phyloP scores from a whole-genome alignment of 2,329 filamentous ascomycete genomes.

The Clonostachys rosea region DNA sequence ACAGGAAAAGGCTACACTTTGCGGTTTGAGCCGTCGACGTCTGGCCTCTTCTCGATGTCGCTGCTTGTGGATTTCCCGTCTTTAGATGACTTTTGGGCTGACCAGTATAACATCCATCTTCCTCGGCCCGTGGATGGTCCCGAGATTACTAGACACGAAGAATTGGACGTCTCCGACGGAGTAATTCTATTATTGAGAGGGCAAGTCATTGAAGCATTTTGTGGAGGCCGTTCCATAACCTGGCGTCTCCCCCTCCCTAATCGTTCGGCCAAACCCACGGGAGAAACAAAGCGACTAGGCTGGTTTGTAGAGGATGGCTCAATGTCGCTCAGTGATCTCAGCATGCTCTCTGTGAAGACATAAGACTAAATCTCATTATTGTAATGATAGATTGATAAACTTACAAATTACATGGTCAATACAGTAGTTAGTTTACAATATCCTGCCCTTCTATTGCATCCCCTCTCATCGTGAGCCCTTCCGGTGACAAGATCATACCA shows the following conservation, averaged over 20 bases:
- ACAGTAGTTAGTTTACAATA: no score
- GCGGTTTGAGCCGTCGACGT: slow-evolving; percentile 11
- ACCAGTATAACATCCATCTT: slow-evolving; percentile 23
- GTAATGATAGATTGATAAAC: no score
- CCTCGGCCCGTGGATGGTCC: slow-evolving; percentile 24
- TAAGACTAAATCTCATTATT: no score
- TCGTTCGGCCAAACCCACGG: not conserved
- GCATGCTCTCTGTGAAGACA: no score
- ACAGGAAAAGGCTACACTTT: slow-evolving; percentile 16
- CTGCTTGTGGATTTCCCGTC: slow-evolving; percentile 21
- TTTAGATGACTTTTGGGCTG: slow-evolving; percentile 30
- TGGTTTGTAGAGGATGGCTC: slow-evolving; percentile 21
- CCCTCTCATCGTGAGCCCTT: not conserved
- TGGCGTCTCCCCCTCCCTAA: slow-evolving; percentile 14
- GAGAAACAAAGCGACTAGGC: slow-evolving; percentile 10
- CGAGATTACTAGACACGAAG: slow-evolving; percentile 23
- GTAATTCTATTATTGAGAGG: slow-evolving; percentile 15
- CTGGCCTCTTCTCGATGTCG: slow-evolving; percentile 16
- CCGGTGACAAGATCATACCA: slow-evolving; percentile 13
- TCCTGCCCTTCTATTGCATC: no score
- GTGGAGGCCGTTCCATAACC: slow-evolving; percentile 18
- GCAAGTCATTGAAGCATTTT: slow-evolving; percentile 18
- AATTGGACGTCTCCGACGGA: slow-evolving; percentile 14
- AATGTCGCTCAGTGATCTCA: no score
- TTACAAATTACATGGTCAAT: no score